phyloP scores from a whole-genome alignment of 2,329 filamentous ascomycete species.

The Hypomyces perniciosus region DNA sequence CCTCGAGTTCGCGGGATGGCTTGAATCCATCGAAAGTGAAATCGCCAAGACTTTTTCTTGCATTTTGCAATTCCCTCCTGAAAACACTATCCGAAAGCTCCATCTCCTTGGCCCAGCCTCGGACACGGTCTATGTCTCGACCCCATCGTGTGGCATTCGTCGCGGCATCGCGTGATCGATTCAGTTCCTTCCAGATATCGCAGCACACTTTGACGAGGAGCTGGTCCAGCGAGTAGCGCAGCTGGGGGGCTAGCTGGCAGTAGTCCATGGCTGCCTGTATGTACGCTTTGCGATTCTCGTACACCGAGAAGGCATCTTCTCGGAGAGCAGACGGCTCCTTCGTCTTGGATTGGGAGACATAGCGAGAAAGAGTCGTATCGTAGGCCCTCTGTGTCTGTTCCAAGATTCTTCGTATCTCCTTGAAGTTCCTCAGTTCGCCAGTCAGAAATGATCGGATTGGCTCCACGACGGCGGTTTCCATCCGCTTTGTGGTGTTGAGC shows the following conservation, averaged over 20 bases:
- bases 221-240: constrained; percentile 78
- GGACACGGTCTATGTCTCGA: constrained; percentile 82
- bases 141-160: constrained; percentile 61
- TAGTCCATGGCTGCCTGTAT: constrained; percentile 91
- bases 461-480: constrained; percentile 72
- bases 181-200: constrained; percentile 86
- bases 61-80: constrained; percentile 70
- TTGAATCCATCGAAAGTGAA: constrained; percentile 62
- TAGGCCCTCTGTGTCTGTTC: constrained; percentile 79
- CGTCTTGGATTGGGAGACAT: constrained; percentile 78
- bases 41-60: constrained; percentile 77
- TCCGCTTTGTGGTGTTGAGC: constrained; percentile 66
- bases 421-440: constrained; percentile 77
- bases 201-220: constrained; percentile 77
- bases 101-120: constrained; percentile 92
- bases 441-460: constrained; percentile 74
- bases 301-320: constrained; percentile 92
- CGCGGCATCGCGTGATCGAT: constrained; percentile 60
- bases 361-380: constrained; percentile 74
- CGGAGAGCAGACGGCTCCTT: constrained; percentile 88
- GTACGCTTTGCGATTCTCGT: constrained; percentile 86
- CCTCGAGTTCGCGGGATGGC: constrained; percentile 86
- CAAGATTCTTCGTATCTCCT: constrained; percentile 70
- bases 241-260: constrained; percentile 77
- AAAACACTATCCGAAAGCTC: constrained; percentile 81